phyloP scores from a whole-genome alignment of 208 protist species.

The Acanthamoeba castellanii region DNA sequence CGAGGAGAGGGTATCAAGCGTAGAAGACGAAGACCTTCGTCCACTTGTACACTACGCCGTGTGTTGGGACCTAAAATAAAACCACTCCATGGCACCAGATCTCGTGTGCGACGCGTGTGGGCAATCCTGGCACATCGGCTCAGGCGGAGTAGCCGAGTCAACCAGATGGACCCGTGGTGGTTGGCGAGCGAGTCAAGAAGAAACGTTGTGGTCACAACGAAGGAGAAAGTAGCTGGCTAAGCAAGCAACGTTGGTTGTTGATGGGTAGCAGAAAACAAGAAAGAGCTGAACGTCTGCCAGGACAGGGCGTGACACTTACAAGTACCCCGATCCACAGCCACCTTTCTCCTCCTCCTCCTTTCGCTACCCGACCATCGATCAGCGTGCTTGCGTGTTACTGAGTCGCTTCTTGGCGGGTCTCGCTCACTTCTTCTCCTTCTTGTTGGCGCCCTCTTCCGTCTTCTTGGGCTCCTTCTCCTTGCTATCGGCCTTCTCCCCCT shows the following conservation, averaged over 20 bases:
- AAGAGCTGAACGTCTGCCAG: neutral
- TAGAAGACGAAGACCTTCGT: too few species aligned
- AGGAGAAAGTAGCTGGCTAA: too few species aligned
- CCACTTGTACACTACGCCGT: neutral
- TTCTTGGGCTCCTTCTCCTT: constrained; percentile 50
- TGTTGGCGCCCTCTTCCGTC: neutral
- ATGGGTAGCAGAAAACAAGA: neutral
- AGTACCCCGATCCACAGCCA: too few species aligned
- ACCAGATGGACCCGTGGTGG: neutral
- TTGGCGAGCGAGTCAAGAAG: neutral
- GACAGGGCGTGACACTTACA: too few species aligned
- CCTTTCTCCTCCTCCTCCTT: too few species aligned
- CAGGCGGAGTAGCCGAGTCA: neutral
- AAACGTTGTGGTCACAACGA: too few species aligned
- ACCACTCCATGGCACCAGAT: neutral
- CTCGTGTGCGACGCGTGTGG: neutral
- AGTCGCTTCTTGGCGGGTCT: too few species aligned
- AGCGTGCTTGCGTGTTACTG: too few species aligned
- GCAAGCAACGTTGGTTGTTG: too few species aligned
- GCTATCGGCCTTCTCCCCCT: constrained; percentile 39
- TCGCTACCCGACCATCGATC: too few species aligned
- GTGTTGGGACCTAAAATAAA: neutral
- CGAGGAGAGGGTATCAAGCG: neutral
- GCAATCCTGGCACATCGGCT: neutral
- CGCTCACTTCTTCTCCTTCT: neutral